These are phyloP conservation scores for Andrographis paniculata DNA, from an alignment of 305 asterid genomes.

Conservation along the genomic window DNA sequence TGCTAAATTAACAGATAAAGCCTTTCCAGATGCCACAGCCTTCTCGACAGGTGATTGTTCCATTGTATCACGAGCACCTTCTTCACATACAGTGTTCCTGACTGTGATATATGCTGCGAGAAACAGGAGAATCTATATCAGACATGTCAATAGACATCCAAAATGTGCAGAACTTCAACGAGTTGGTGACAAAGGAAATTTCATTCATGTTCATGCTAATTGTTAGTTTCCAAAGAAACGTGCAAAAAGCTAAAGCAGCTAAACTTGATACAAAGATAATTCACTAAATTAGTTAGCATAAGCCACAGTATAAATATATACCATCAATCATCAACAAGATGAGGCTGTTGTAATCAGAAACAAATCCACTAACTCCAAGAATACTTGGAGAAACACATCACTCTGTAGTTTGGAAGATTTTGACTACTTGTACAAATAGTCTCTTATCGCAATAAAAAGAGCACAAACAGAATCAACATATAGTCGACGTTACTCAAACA, in stretches of 20 bases:
- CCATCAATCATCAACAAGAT: too few species aligned
- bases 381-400: too few species aligned
- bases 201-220: background rate
- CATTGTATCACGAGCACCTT: constrained; percentile 21
- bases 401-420: too few species aligned
- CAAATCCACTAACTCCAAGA: too few species aligned
- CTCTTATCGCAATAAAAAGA: too few species aligned
- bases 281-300: too few species aligned
- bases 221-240: background rate
- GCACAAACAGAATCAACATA: too few species aligned
- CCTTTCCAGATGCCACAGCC: constrained; percentile 23
- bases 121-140: constrained; percentile 21
- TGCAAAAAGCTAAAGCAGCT: constrained; percentile 1
- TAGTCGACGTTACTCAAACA: too few species aligned
- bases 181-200: background rate
- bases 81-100: constrained; percentile 28
- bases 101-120: constrained; percentile 30
- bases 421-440: too few species aligned
- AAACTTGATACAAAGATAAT: too few species aligned
- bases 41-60: constrained; percentile 7
- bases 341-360: too few species aligned
- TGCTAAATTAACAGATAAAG: constrained; percentile 22
- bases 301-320: too few species aligned
- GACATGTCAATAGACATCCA: constrained; percentile 9
- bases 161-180: background rate